Evolutionary conservation across 106 monocot genomes (phyloP), one percentile per base, ranked within the genome.

Genomic region (Dioscorea zingiberensis): DNA sequence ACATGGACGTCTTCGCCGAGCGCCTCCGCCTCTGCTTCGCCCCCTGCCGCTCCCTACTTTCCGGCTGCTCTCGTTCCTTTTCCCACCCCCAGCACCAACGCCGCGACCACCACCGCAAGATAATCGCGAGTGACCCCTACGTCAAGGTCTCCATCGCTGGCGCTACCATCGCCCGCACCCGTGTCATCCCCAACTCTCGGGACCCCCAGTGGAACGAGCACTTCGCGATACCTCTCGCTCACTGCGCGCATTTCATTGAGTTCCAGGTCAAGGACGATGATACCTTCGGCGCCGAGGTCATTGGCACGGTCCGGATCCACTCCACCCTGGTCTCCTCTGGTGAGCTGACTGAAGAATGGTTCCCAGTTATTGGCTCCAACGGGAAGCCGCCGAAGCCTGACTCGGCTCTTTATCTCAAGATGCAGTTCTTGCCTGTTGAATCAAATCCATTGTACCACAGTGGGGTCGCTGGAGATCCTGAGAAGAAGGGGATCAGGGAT

Each of bases 51-150:
- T n/a, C 66, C 51, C 8, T 29, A 9, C 14, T 18, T 27, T 25
- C 71, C 54, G 21, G 21, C 48, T 54, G 48, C 70, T 1, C 59
- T 12, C 29, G 3, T 15, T 62, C 62, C 17, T 14, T 6, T 3
- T 53, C 44, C 49, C 56, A 21, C 62, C 21, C 32, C 49, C 28
- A 6, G 59, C 62, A 8, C 3, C 65, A 10, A 27, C 27, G 44
- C 30, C 75, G 26, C 65, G 70, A 22, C 64, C 56, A 11, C 26
- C 66, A 27, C 58, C 29, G 38, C 16, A 84, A 73, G 64, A 76
- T 84, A 69, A 80, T 83, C 66, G 85, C 89, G 60, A 74, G 71
- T 63, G 89, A 89, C 71, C 82, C 89, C 58, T 89, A 89, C 76
- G 89, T 89, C 48, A 89, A 81, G 62, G 76, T 85, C 47, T 77